Percentiles rank a stretch among this genome's conserved stretches.
These are phyloP conservation scores for Azolla pinnata DNA, from an alignment of 75 land plant species.

Conservation along the genomic window DNA sequence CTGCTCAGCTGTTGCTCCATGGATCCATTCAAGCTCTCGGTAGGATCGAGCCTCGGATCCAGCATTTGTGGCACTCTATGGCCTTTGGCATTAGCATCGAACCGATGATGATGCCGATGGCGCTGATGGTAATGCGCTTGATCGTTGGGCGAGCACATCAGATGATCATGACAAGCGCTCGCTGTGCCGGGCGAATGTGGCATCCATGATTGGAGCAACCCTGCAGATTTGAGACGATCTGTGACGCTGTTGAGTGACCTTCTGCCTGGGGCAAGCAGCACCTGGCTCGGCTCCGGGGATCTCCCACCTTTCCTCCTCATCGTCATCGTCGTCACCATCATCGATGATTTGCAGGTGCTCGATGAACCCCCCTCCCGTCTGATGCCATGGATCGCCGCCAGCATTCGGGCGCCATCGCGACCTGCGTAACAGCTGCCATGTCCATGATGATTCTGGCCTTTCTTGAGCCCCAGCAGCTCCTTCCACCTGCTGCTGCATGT, in stretches of 20 bases:
- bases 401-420: too few relatives aligned
- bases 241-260: too few relatives aligned
- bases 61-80: not conserved
- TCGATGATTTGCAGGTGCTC: not conserved
- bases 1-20: not conserved
- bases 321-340: too few relatives aligned
- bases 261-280: not conserved
- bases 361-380: slow-evolving; percentile 9
- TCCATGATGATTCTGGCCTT: slow-evolving; percentile 16
- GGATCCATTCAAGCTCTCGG: not conserved
- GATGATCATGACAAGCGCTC: too few relatives aligned
- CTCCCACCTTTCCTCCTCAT: not conserved
- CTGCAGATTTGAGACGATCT: too few relatives aligned
- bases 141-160: too few relatives aligned
- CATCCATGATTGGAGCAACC: too few relatives aligned
- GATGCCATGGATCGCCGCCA: slow-evolving; percentile 11
- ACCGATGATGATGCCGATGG: too few relatives aligned
- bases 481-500: slow-evolving; percentile 58
- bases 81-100: too few relatives aligned
- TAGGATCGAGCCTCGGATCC: not conserved
- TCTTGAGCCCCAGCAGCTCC: slow-evolving; percentile 56
- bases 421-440: too few relatives aligned
- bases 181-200: too few relatives aligned
- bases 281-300: not conserved
- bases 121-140: too few relatives aligned